Percentiles rank a stretch among this genome's conserved stretches.
phyloP scores from a whole-genome alignment of 23 red algal species.

The Gracilaria vermiculophylla region DNA sequence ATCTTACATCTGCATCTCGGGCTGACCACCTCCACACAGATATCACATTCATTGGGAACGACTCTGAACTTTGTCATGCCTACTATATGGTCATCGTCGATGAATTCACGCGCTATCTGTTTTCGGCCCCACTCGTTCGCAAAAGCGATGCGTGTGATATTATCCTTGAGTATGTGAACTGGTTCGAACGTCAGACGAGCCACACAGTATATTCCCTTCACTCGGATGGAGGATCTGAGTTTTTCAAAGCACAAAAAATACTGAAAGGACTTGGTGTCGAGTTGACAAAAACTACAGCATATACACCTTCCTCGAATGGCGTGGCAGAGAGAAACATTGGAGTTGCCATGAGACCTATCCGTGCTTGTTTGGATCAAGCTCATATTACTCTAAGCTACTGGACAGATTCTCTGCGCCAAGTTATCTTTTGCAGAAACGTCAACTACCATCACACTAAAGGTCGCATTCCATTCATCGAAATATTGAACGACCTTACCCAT shows the following conservation, averaged over 20 bases:
- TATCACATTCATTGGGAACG: too few relatives aligned
- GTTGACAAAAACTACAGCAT: background rate
- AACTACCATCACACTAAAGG: background rate
- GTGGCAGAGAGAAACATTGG: background rate
- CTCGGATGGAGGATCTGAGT: background rate
- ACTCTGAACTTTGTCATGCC: too few relatives aligned
- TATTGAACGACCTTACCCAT: background rate
- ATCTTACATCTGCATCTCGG: too few relatives aligned
- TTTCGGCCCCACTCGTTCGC: too few relatives aligned
- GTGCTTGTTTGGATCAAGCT: background rate
- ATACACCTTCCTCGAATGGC: constrained; percentile 13
- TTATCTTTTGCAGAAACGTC: constrained; percentile 1
- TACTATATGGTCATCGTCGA: too few relatives aligned
- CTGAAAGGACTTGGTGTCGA: background rate
- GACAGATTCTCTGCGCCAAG: background rate
- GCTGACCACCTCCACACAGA: too few relatives aligned
- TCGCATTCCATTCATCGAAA: background rate
- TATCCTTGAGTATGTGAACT: too few relatives aligned
- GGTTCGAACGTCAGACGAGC: background rate
- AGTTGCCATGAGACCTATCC: background rate
- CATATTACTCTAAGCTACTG: background rate
- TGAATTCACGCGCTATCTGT: too few relatives aligned
- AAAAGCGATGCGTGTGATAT: too few relatives aligned
- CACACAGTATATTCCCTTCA: background rate
- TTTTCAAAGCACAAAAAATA: background rate